Evolutionary conservation across 2,329 filamentous ascomycete genomes (phyloP).

Genomic region (Zymoseptoria brevis): DNA sequence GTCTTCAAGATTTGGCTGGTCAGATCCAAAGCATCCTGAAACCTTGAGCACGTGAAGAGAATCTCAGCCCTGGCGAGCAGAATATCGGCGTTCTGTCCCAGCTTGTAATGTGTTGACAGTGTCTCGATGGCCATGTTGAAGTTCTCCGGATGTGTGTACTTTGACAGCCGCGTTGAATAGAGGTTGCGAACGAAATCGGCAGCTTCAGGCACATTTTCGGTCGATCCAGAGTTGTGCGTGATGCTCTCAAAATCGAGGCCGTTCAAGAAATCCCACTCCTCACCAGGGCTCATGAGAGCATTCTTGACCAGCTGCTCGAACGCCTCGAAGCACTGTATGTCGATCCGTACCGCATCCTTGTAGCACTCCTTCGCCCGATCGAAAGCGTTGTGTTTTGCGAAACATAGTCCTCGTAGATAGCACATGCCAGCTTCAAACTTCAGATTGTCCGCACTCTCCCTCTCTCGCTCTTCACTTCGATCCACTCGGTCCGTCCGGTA

Average conservation of each 20-base stretch:
- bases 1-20: slow-evolving; percentile 74
- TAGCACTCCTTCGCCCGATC: slow-evolving; percentile 97
- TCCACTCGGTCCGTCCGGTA: slow-evolving; percentile 46
- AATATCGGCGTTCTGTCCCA: slow-evolving; percentile 79
- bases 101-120: slow-evolving; percentile 85
- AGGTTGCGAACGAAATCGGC: slow-evolving; percentile 92
- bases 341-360: slow-evolving; percentile 92
- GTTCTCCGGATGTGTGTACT: slow-evolving; percentile 79
- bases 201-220: slow-evolving; percentile 67
- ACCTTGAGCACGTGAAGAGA: slow-evolving; percentile 89
- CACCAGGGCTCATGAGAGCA: slow-evolving; percentile 76
- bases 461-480: slow-evolving; percentile 53
- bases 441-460: slow-evolving; percentile 65
- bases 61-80: slow-evolving; percentile 84
- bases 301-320: slow-evolving; percentile 98
- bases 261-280: slow-evolving; percentile 84
- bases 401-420: slow-evolving; percentile 86
- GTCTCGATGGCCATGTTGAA: slow-evolving; percentile 84
- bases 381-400: slow-evolving; percentile 93
- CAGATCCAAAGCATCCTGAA: slow-evolving; percentile 74
- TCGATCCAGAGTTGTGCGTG: slow-evolving; percentile 51
- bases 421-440: slow-evolving; percentile 97
- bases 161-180: slow-evolving; percentile 90
- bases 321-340: slow-evolving; percentile 96
- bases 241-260: slow-evolving; percentile 86